phyloP scores from a whole-genome alignment of 2,329 filamentous ascomycete genomes.

The Hypoxylon sp. region DNA sequence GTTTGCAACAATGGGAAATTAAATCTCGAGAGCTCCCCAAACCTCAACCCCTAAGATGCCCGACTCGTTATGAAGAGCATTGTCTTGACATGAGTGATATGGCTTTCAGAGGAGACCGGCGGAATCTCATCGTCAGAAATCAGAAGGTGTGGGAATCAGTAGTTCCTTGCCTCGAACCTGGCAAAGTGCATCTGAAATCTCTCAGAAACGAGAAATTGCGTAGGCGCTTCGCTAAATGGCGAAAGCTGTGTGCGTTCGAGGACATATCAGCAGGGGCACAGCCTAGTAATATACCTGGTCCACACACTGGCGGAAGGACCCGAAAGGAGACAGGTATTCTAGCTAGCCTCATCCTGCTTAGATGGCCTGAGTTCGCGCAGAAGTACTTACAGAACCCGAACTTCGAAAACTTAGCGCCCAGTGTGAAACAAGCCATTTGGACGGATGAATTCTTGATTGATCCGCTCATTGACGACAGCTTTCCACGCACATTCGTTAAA shows the following conservation, averaged over 20 bases:
- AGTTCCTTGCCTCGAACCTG: slow-evolving; percentile 30
- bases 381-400: slow-evolving; percentile 18
- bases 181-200: slow-evolving; percentile 16
- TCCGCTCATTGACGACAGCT: not conserved
- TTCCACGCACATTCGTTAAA: slow-evolving; percentile 10
- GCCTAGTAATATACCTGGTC: not conserved
- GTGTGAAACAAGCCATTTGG: slow-evolving; percentile 30
- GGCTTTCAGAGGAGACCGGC: slow-evolving; percentile 23
- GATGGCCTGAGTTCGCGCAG: slow-evolving; percentile 39
- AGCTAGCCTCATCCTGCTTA: slow-evolving; percentile 32
- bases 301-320: not conserved
- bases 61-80: slow-evolving; percentile 38
- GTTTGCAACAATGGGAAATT: slow-evolving; percentile 32
- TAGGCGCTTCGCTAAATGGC: slow-evolving; percentile 25
- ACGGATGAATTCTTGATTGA: slow-evolving; percentile 32
- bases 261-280: slow-evolving; percentile 1
- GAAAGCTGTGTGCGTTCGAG: slow-evolving; percentile 24
- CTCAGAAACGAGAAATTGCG: slow-evolving; percentile 21
- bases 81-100: slow-evolving; percentile 33
- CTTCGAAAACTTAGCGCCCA: slow-evolving; percentile 21
- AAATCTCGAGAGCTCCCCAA: not conserved
- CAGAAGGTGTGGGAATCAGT: slow-evolving; percentile 33
- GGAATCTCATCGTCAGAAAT: slow-evolving; percentile 24
- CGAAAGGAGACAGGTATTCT: slow-evolving; percentile 30
- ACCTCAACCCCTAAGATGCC: not conserved